phyloP scores from a whole-genome alignment of 2,329 filamentous ascomycete species.

The Chalara sp. region DNA sequence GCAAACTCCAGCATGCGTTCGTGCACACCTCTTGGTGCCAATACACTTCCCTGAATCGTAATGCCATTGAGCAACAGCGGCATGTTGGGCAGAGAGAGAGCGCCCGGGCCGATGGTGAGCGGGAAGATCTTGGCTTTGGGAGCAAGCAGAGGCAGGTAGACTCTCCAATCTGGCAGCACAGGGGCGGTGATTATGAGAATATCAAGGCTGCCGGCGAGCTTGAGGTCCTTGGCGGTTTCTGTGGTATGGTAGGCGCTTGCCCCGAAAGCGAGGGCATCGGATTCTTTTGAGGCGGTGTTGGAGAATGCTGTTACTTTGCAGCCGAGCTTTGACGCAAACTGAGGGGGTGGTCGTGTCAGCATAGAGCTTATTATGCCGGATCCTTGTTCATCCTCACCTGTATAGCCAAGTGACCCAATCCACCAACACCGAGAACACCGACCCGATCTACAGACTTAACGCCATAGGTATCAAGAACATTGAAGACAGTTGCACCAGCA shows the following conservation, averaged over 20 bases:
- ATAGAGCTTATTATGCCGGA: too few relatives aligned
- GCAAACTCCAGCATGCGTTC: slow-evolving; percentile 54
- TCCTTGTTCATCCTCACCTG: slow-evolving; percentile 26
- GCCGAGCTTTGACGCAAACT: slow-evolving; percentile 55
- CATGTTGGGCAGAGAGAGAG: slow-evolving; percentile 24
- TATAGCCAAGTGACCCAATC: slow-evolving; percentile 56
- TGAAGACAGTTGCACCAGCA: slow-evolving; percentile 37
- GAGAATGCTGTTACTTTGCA: slow-evolving; percentile 53
- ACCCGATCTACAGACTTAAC: slow-evolving; percentile 24
- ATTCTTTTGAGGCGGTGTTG: slow-evolving; percentile 53
- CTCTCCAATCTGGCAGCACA: slow-evolving; percentile 48
- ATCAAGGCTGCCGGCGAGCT: slow-evolving; percentile 25
- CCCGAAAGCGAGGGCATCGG: slow-evolving; percentile 52
- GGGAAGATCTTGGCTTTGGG: slow-evolving; percentile 55
- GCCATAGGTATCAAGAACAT: slow-evolving; percentile 27
- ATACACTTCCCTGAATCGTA: slow-evolving; percentile 22
- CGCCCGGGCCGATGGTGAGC: slow-evolving; percentile 53
- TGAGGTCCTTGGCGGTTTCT: slow-evolving; percentile 26
- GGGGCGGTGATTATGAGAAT: slow-evolving; percentile 25
- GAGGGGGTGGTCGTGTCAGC: too few relatives aligned
- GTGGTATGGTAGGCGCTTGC: slow-evolving; percentile 55
- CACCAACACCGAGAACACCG: slow-evolving; percentile 48
- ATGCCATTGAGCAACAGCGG: slow-evolving; percentile 19
- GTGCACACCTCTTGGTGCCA: slow-evolving; percentile 37
- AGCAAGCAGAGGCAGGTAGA: slow-evolving; percentile 54